A percentile compares a stretch with the other conserved stretches of the same genome.
phyloP scores from a whole-genome alignment of 495 filamentous ascomycete species.

The Neurospora africana region DNA sequence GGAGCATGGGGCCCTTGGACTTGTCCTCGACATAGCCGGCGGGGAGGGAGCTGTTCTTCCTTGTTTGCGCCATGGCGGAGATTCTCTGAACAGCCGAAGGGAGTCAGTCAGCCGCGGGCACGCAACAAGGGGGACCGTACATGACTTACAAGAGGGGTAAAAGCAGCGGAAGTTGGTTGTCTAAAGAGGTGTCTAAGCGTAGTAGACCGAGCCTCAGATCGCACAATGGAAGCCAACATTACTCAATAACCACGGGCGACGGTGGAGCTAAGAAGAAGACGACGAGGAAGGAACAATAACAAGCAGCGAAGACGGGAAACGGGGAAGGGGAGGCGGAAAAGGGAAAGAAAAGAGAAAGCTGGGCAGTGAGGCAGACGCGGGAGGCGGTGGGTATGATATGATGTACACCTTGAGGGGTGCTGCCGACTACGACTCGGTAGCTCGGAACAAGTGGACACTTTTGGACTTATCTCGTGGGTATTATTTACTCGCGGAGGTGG shows the following conservation, averaged over 20 bases:
- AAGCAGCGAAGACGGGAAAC: not conserved
- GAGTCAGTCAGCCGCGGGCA: not conserved
- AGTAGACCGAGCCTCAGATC: conserved; percentile 26
- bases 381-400: not conserved
- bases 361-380: not conserved
- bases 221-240: conserved; percentile 23
- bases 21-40: conserved; percentile 80
- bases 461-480: not conserved
- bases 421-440: not conserved
- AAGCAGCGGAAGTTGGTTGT: conserved; percentile 14
- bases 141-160: conserved; percentile 4
- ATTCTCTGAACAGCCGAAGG: conserved; percentile 22
- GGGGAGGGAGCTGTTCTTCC: conserved; percentile 51
- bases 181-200: conserved; percentile 18
- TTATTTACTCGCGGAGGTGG: not conserved
- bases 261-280: not conserved
- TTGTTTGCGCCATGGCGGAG: conserved; percentile 40
- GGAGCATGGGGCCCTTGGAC: conserved; percentile 84
- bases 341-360: not conserved
- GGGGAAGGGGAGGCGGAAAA: not conserved
- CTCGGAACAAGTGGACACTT: not conserved
- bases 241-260: not conserved
- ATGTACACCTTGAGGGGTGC: not conserved
- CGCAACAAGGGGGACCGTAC: not conserved
- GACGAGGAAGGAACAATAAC: not conserved